Evolutionary conservation across 2,329 filamentous ascomycete species (phyloP).

Genomic region (Verticillium albo-atrum): DNA sequence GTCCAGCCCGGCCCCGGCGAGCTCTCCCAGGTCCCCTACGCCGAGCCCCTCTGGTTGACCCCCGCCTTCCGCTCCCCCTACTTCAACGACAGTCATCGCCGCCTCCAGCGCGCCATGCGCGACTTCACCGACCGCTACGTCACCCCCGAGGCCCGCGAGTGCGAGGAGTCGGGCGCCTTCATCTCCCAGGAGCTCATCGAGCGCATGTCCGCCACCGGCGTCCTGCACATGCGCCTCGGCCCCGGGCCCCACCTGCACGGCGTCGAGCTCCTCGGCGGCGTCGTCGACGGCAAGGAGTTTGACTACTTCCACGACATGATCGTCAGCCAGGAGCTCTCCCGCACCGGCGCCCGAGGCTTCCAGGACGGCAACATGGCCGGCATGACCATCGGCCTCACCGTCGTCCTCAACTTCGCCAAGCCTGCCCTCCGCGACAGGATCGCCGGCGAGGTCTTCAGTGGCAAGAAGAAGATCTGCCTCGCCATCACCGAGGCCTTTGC

Average conservation of each 20-base stretch:
- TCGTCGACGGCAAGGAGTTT: slow-evolving; percentile 72
- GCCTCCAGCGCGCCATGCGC: slow-evolving; percentile 64
- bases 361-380: slow-evolving; percentile 84
- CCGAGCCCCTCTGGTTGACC: slow-evolving; percentile 77
- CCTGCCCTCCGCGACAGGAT: slow-evolving; percentile 58
- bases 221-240: slow-evolving; percentile 78
- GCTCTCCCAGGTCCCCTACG: slow-evolving; percentile 74
- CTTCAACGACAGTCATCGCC: slow-evolving; percentile 70
- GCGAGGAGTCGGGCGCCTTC: slow-evolving; percentile 68
- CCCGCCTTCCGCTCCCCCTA: slow-evolving; percentile 75
- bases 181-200: slow-evolving; percentile 72
- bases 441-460: slow-evolving; percentile 67
- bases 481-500: slow-evolving; percentile 89
- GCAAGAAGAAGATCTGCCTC: slow-evolving; percentile 83
- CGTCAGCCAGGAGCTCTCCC: slow-evolving; percentile 66
- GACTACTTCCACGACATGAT: slow-evolving; percentile 86
- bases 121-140: slow-evolving; percentile 69
- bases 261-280: slow-evolving; percentile 62
- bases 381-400: slow-evolving; percentile 48
- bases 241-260: slow-evolving; percentile 79
- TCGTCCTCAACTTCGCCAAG: slow-evolving; percentile 4
- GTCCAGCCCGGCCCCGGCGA: slow-evolving; percentile 66
- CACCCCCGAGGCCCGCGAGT: slow-evolving; percentile 69
- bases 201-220: slow-evolving; percentile 67
- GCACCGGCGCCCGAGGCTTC: slow-evolving; percentile 71